Evolutionary conservation across 257 asterid genomes (phyloP), one percentile per base, ranked within the genome.

Genomic region (Haberlea rhodopensis): DNA sequence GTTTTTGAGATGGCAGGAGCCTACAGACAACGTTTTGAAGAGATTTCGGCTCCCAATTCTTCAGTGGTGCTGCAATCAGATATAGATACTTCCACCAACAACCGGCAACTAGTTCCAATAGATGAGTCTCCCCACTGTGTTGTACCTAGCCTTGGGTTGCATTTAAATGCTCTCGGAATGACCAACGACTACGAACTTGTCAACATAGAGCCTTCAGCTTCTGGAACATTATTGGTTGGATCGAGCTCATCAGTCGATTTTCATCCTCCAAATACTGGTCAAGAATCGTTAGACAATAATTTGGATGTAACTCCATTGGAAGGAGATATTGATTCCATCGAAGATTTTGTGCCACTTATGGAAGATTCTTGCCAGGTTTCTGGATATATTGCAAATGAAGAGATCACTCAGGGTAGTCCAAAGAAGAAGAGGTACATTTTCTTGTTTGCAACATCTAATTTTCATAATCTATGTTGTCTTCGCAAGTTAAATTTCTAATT

Each of bases 101-200:
- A 81, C 10, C 85, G 69, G 59, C 81, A 75, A 8, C 48, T 66
- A 20, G 74, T 62, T 60, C 73, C 74, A 8, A 73, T 57, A 27
- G 80, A 62, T 57, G 85, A 77, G 69, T 65, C 92, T 62, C 66
- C 87, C 4, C 80, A 78, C 23, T 53, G 85, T 63, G 62, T 76
- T 60, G 68, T 94, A 64, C 97, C 97, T 40, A 90, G 95, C 63
- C 86, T 94, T 58, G 99, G 99, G 53, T 82, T 94, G 85, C 99
- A 94, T 76, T 77, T 94, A 49, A 94, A 94, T 79, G 83, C 97
- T 59, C 81, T 90, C 13, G 95, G 97, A 25, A 53, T 94, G 20
- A 73, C 91, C 26, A 85, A 83, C 75, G 90, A 84, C 63, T 77
- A 51, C 61, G 84, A 78, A 68, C 74, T 71, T 18, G 79, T 68